A percentile compares a stretch with the other conserved stretches of the same genome.
Conservation (phyloP, 331 rosid genomes). For the Spiraea crenata region DNA sequence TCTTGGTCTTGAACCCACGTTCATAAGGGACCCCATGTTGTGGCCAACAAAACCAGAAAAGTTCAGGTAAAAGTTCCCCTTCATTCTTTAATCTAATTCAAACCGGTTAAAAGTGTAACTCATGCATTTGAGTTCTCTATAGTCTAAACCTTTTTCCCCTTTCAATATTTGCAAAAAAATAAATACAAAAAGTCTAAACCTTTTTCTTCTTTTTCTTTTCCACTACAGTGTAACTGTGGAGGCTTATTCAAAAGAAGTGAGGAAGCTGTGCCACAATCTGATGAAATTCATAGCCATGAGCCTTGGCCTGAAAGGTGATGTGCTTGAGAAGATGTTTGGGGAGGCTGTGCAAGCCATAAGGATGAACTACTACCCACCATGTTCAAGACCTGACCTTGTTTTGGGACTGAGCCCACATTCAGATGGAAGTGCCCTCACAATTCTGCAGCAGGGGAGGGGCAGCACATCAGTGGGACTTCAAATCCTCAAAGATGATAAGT, state of each 20-base stretch:
- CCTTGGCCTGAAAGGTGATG: conserved; percentile 53
- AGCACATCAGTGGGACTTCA: conserved; percentile 85
- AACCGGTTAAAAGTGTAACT: no score
- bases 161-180: no score
- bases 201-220: background rate
- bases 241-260: conserved; percentile 61
- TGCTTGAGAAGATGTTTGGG: conserved; percentile 69
- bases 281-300: conserved; percentile 64
- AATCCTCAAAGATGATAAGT: conserved; percentile 58
- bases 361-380: conserved; percentile 92
- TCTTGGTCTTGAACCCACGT: conserved; percentile 72
- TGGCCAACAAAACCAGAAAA: conserved; percentile 79
- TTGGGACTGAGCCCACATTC: conserved; percentile 98
- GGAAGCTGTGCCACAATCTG: conserved; percentile 62
- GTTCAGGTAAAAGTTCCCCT: conserved; percentile 51
- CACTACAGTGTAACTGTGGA: conserved; percentile 70
- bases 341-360: conserved; percentile 90
- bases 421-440: conserved; percentile 97
- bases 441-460: conserved; percentile 81
- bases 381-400: conserved; percentile 96
- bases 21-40: conserved; percentile 55
- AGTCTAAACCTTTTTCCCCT: no score
- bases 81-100: no score
- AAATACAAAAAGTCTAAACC: background rate
- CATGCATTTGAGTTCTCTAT: no score